A percentile compares a stretch with the other conserved stretches of the same genome.
Conservation (phyloP, 257 asterid species). For the Solanum commersonii region DNA sequence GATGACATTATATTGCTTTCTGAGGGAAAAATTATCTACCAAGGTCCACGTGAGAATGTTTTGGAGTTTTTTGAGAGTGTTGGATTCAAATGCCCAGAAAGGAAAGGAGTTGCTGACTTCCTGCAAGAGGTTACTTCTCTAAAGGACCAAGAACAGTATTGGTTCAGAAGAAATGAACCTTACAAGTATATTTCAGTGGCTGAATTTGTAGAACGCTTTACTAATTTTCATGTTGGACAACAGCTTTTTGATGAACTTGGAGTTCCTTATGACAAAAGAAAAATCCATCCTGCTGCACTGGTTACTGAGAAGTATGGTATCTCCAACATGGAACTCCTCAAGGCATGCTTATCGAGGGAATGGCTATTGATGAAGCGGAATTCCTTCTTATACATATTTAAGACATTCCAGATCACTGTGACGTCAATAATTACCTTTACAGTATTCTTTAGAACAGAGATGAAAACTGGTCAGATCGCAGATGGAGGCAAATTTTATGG, state of each 20-base stretch:
- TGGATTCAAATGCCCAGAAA: constrained; percentile 86
- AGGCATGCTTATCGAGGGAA: constrained; percentile 76
- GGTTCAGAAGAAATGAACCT: constrained; percentile 60
- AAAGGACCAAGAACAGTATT: constrained; percentile 88
- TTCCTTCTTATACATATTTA: constrained; percentile 69
- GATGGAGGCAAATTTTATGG: constrained; percentile 83
- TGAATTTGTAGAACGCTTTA: constrained; percentile 60
- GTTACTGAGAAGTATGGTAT: constrained; percentile 78
- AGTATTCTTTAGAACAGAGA: constrained; percentile 81
- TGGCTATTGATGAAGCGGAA: constrained; percentile 83
- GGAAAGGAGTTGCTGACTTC: constrained; percentile 96
- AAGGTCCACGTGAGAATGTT: constrained; percentile 87
- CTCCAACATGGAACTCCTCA: constrained; percentile 67
- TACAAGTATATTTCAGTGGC: constrained; percentile 47
- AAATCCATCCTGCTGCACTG: constrained; percentile 84
- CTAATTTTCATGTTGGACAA: constrained; percentile 55
- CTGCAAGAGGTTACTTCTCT: constrained; percentile 87
- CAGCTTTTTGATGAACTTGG: constrained; percentile 58
- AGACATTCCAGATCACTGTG: constrained; percentile 77
- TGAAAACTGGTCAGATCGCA: constrained; percentile 48
- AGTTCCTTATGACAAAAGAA: constrained; percentile 54
- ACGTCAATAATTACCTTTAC: constrained; percentile 82
- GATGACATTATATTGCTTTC: constrained; percentile 77
- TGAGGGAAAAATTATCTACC: constrained; percentile 72
- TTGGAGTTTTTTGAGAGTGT: constrained; percentile 73